Base-by-base conservation (phyloP, 1,284 basidiomycete species). In the Heterobasidion occidentale region DNA sequence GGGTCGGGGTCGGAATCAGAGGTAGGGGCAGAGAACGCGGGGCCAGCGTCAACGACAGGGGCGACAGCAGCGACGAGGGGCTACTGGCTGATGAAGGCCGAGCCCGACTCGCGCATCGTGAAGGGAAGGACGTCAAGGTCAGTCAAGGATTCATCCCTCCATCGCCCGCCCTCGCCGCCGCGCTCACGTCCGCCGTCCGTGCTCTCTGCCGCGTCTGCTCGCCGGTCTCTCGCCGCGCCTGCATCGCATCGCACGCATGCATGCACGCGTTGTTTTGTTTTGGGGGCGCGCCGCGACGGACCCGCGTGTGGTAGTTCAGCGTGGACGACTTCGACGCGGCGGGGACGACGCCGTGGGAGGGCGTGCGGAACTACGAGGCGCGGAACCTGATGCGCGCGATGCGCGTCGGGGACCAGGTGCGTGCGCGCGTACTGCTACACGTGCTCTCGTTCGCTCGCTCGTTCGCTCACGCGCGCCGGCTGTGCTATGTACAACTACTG, bases 361-460 rank as follows among this genome's bases (percentile, higher is more conserved):
- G 94, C 55, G 88, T 94, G 19, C 75, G 95, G 46, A 97, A 93
- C 67, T 90, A 92, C 62, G 90, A 96, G 71, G 96, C 95, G 1
- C 84, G 90, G 64, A 94, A 94, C 64, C 75, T 94, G 58, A 94
- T 98, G 90, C 90, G 89, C 68, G 82, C 87, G 62, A 98, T 98
- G 95, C 81, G 81, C 62, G 63, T 84, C 7, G 92, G 89, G 20
- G 92, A 98, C 67, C 80, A 87, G 72, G 93, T 88, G 53, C 45
- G 76, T 64, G 46, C 12, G 19, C 12, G 27, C 11, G 46, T 6
- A 4, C 11, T 44, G 42, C 17, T 35, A 52, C 52, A 19, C 19
- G 19, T 2, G 2, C 19, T 19, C 19, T 19, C 19, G 19, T 19
- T 19, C n/a, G 38, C n/a, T 42, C 12, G 6, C 19, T 19, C 19